Conservation (phyloP, 805 yeast genomes). For the Saturnispora galanensis region DNA sequence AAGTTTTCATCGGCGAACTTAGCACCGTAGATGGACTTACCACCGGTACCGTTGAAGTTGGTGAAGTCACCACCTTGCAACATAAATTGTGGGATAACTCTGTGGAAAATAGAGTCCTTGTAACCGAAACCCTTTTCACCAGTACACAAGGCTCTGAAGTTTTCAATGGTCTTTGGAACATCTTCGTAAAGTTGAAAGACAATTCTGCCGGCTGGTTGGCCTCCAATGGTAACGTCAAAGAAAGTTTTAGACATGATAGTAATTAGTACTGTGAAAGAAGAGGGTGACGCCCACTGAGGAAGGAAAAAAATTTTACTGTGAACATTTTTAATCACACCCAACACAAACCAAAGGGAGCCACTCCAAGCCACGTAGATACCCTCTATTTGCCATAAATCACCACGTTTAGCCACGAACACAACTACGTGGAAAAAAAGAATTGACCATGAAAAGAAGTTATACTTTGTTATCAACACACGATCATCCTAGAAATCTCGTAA, state of each 20-base stretch:
- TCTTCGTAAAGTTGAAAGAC: constrained; percentile 84
- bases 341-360: too few relatives aligned
- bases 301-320: neutral
- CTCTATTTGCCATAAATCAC: too few relatives aligned
- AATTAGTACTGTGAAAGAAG: neutral
- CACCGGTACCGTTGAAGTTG: constrained; percentile 86
- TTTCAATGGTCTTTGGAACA: constrained; percentile 77
- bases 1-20: constrained; percentile 58
- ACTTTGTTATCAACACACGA: too few relatives aligned
- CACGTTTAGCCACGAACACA: too few relatives aligned
- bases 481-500: too few relatives aligned
- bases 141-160: constrained; percentile 73
- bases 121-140: constrained; percentile 94
- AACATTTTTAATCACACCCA: too few relatives aligned
- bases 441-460: too few relatives aligned
- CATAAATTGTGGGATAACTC: constrained; percentile 95
- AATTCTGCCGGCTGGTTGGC: constrained; percentile 41
- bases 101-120: constrained; percentile 84
- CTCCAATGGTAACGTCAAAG: constrained; percentile 31
- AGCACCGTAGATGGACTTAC: constrained; percentile 74
- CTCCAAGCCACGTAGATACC: too few relatives aligned
- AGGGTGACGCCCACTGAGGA: neutral
- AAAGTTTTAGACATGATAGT: constrained; percentile 30
- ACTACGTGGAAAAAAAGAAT: too few relatives aligned
- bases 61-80: constrained; percentile 92